Evolutionary conservation across 2,329 filamentous ascomycete species (phyloP).

Genomic region (Magnaporthiopsis rhizophila): DNA sequence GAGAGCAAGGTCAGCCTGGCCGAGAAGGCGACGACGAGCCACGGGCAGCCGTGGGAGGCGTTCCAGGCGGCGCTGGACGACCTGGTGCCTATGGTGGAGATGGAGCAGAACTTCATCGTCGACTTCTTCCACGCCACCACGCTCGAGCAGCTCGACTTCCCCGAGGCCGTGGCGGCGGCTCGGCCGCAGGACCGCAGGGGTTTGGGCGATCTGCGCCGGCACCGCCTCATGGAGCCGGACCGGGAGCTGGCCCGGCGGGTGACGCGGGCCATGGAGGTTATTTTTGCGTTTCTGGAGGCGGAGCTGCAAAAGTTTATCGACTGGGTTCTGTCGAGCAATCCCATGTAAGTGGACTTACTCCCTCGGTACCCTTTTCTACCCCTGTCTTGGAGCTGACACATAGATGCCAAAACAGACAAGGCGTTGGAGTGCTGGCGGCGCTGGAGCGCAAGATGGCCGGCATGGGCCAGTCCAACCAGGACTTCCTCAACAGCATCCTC

Average conservation of each 20-base stretch:
- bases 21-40: conserved; percentile 53
- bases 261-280: conserved; percentile 78
- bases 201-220: conserved; percentile 58
- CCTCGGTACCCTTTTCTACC: background rate
- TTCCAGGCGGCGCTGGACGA: conserved; percentile 77
- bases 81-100: conserved; percentile 72
- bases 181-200: conserved; percentile 61
- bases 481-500: conserved; percentile 71
- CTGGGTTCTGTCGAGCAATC: conserved; percentile 74
- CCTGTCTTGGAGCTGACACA: background rate
- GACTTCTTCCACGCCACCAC: conserved; percentile 96
- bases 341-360: conserved; percentile 53
- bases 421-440: conserved; percentile 74
- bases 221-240: conserved; percentile 80
- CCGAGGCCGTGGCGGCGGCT: conserved; percentile 63
- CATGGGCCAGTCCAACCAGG: conserved; percentile 84
- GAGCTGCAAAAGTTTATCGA: conserved; percentile 76
- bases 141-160: conserved; percentile 71
- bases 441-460: conserved; percentile 73
- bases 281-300: conserved; percentile 73
- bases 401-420: conserved; percentile 54
- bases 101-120: conserved; percentile 96
- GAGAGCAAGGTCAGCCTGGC: conserved; percentile 34
- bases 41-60: conserved; percentile 68
- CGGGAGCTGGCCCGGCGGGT: conserved; percentile 77